Evolutionary conservation across 2,329 filamentous ascomycete species (phyloP).

Genomic region (Alternaria sp.): DNA sequence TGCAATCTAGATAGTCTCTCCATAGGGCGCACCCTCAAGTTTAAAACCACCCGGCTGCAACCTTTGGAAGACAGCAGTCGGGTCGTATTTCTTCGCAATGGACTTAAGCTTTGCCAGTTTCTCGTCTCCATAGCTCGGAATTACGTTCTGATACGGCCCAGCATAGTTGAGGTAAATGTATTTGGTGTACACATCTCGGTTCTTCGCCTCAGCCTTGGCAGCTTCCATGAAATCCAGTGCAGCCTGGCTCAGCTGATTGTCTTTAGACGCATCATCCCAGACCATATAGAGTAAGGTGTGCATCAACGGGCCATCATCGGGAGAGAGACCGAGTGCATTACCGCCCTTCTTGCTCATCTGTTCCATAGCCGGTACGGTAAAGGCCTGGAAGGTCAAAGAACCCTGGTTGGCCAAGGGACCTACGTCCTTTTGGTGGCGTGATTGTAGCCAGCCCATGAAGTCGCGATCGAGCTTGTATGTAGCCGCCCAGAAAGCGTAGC

Average conservation of each 20-base stretch:
- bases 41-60: constrained; percentile 33
- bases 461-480: constrained; percentile 34
- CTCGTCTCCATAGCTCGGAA: constrained; percentile 53
- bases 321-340: constrained; percentile 30
- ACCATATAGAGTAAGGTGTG: constrained; percentile 28
- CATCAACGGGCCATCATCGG: constrained; percentile 26
- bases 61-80: constrained; percentile 30
- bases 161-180: constrained; percentile 61
- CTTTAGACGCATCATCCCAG: constrained; percentile 30
- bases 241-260: constrained; percentile 22
- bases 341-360: constrained; percentile 31
- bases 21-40: constrained; percentile 27
- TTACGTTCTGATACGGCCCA: constrained; percentile 53
- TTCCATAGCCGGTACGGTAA: constrained; percentile 20
- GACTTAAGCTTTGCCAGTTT: constrained; percentile 41
- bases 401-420: constrained; percentile 21
- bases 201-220: constrained; percentile 23
- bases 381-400: constrained; percentile 22
- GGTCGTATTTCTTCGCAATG: constrained; percentile 34
- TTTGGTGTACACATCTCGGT: constrained; percentile 15
- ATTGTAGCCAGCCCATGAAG: constrained; percentile 29
- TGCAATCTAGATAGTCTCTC: not conserved
- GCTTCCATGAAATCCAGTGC: constrained; percentile 20
- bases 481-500: constrained; percentile 35
- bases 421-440: constrained; percentile 26